Percentiles rank a stretch among this genome's conserved stretches.
Conservation (phyloP, 345 rosid genomes). For the Lumnitzera racemosa region DNA sequence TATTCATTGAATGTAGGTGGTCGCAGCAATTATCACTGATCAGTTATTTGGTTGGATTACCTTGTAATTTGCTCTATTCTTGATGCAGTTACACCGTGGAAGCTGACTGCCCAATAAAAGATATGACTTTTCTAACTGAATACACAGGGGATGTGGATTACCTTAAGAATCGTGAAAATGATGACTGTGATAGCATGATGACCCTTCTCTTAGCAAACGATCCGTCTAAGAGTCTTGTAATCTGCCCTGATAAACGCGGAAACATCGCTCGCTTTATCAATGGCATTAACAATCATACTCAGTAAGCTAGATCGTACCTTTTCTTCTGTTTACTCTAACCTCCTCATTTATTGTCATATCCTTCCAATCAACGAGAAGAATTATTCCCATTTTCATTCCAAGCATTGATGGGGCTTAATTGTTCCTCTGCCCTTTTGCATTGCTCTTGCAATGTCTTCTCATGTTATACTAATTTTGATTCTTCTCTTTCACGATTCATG, state of each 20-base stretch:
- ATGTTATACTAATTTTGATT: too few relatives aligned
- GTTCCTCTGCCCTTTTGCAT: too few relatives aligned
- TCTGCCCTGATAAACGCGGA: constrained; percentile 85
- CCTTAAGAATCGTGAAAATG: constrained; percentile 61
- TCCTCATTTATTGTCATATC: neutral
- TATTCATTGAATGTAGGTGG: too few relatives aligned
- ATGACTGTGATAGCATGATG: constrained; percentile 91
- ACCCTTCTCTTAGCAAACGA: constrained; percentile 69
- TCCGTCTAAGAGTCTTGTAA: constrained; percentile 62
- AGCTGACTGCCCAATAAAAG: constrained; percentile 78
- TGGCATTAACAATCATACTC: constrained; percentile 80
- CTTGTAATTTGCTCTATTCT: neutral
- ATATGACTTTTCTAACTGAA: constrained; percentile 75
- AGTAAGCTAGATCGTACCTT: constrained; percentile 34
- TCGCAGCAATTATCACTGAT: neutral
- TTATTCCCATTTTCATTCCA: too few relatives aligned
- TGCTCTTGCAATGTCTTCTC: too few relatives aligned
- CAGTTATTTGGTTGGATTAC: neutral
- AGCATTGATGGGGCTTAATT: too few relatives aligned
- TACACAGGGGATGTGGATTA: constrained; percentile 94
- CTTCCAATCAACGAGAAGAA: too few relatives aligned
- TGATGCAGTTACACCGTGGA: constrained; percentile 74
- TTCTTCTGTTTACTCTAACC: neutral
- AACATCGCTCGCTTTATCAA: constrained; percentile 84
- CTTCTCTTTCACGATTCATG: too few relatives aligned